Conservation (phyloP, 2,329 filamentous ascomycete genomes). For the Dothiorella sarmentorum region DNA sequence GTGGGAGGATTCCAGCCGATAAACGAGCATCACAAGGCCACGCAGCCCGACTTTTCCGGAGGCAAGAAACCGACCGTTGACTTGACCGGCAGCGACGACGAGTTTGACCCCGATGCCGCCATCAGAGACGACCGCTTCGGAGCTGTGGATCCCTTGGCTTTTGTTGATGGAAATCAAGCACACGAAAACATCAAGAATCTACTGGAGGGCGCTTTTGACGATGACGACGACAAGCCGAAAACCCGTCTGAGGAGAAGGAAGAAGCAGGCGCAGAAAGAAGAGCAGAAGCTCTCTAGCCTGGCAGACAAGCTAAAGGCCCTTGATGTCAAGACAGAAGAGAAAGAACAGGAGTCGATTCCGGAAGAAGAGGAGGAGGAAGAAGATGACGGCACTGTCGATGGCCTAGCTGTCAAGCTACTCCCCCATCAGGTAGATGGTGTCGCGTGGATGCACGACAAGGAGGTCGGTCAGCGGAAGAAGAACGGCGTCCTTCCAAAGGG, state of each 20-base stretch:
- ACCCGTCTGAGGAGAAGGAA: constrained; percentile 44
- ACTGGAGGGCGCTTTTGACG: constrained; percentile 76
- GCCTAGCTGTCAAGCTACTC: constrained; percentile 80
- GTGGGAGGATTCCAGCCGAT: constrained; percentile 40
- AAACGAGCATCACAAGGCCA: constrained; percentile 23
- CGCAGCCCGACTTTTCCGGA: constrained; percentile 1
- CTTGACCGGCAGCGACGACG: constrained; percentile 44
- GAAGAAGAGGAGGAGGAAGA: constrained; percentile 47
- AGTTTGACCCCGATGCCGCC: constrained; percentile 46
- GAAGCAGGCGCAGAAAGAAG: constrained; percentile 29
- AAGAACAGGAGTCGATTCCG: constrained; percentile 46
- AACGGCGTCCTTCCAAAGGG: constrained; percentile 78
- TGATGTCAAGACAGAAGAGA: constrained; percentile 43
- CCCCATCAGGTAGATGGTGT: constrained; percentile 94
- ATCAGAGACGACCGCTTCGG: constrained; percentile 51
- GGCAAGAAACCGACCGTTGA: constrained; percentile 44
- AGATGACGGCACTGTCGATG: constrained; percentile 66
- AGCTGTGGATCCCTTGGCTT: constrained; percentile 54
- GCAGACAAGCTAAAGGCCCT: constrained; percentile 45
- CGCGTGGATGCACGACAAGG: constrained; percentile 91
- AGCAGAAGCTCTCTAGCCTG: constrained; percentile 35
- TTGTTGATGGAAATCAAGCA: constrained; percentile 69
- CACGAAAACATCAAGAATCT: constrained; percentile 75
- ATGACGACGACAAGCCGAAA: constrained; percentile 55
- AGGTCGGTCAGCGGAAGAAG: constrained; percentile 79